Percentiles rank a stretch among this genome's conserved stretches.
phyloP scores from a whole-genome alignment of 129 eudicot species.

The Escallonia rubra region DNA sequence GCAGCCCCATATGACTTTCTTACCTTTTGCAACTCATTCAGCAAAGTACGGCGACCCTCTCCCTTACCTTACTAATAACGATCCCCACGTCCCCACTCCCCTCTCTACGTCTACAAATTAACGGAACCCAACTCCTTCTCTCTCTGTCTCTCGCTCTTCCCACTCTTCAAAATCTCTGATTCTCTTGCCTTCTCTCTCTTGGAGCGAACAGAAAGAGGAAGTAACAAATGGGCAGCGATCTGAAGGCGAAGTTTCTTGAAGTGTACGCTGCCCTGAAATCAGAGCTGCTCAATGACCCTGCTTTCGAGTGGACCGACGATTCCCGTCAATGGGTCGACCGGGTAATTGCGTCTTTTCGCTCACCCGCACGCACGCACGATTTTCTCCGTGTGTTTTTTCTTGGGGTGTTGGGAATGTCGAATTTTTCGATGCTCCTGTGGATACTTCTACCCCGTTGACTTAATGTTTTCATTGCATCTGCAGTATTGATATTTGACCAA shows the following conservation, averaged over 20 bases:
- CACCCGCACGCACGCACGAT: not conserved
- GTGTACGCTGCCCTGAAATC: slow-evolving; percentile 64
- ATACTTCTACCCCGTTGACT: no score
- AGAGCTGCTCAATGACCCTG: slow-evolving; percentile 67
- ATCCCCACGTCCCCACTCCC: slow-evolving; percentile 9
- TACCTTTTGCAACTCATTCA: slow-evolving; percentile 7
- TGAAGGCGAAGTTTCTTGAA: slow-evolving; percentile 47
- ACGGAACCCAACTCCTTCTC: not conserved
- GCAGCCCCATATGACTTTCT: not conserved
- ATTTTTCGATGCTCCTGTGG: not conserved
- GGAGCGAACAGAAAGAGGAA: no score
- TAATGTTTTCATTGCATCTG: not conserved
- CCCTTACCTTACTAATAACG: slow-evolving; percentile 25
- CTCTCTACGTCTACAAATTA: not conserved
- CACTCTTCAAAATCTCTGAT: slow-evolving; percentile 1
- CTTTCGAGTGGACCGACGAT: slow-evolving; percentile 66
- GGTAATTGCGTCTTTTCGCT: slow-evolving; percentile 30
- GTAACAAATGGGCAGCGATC: slow-evolving; percentile 39
- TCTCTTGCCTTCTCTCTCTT: slow-evolving; percentile 4
- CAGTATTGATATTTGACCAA: not conserved
- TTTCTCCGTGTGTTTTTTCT: not conserved
- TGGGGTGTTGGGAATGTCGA: not conserved
- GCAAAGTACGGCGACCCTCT: slow-evolving; percentile 20
- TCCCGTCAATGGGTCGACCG: slow-evolving; percentile 86
- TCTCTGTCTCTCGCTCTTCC: slow-evolving; percentile 10